phyloP scores from a whole-genome alignment of 805 yeast genomes.

The Scheffersomyces lignosus region DNA sequence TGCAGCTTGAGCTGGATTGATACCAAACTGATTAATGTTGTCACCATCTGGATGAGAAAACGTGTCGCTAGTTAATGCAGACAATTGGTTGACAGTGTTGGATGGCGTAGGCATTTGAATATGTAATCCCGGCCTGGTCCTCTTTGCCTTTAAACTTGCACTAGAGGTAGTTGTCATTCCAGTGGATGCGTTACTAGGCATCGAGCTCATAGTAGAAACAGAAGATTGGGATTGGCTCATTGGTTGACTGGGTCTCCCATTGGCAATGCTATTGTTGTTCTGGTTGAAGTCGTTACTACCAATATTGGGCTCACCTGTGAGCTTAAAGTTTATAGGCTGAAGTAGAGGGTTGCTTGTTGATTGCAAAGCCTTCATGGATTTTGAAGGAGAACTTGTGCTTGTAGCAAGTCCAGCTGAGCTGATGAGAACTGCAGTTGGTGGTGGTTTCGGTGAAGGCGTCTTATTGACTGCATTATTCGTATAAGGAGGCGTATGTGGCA shows the following conservation, averaged over 20 bases:
- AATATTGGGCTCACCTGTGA: slow-evolving; percentile 2
- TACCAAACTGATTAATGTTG: slow-evolving; percentile 67
- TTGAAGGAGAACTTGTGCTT: slow-evolving; percentile 37
- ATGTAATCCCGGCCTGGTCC: slow-evolving; percentile 56
- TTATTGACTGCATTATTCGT: slow-evolving; percentile 34
- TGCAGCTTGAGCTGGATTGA: slow-evolving; percentile 50
- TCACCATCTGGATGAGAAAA: slow-evolving; percentile 23
- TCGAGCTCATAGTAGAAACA: not conserved
- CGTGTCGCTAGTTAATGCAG: slow-evolving; percentile 39
- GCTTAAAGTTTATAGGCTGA: slow-evolving; percentile 55
- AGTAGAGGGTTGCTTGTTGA: slow-evolving; percentile 45
- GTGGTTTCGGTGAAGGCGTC: slow-evolving; percentile 40
- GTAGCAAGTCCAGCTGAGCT: slow-evolving; percentile 12
- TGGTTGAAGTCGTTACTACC: not conserved
- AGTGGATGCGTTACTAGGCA: slow-evolving; percentile 1
- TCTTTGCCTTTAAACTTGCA: slow-evolving; percentile 25
- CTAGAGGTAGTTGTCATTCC: slow-evolving; percentile 2
- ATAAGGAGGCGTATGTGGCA: slow-evolving; percentile 44
- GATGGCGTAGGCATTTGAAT: slow-evolving; percentile 79
- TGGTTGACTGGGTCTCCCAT: not conserved
- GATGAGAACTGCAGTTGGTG: slow-evolving; percentile 18
- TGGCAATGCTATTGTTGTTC: not conserved
- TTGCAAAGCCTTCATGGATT: slow-evolving; percentile 52
- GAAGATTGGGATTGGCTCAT: not conserved
- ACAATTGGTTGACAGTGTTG: slow-evolving; percentile 27